phyloP scores from a whole-genome alignment of 2,329 filamentous ascomycete genomes.

The Lasiodiplodia theobromae region DNA sequence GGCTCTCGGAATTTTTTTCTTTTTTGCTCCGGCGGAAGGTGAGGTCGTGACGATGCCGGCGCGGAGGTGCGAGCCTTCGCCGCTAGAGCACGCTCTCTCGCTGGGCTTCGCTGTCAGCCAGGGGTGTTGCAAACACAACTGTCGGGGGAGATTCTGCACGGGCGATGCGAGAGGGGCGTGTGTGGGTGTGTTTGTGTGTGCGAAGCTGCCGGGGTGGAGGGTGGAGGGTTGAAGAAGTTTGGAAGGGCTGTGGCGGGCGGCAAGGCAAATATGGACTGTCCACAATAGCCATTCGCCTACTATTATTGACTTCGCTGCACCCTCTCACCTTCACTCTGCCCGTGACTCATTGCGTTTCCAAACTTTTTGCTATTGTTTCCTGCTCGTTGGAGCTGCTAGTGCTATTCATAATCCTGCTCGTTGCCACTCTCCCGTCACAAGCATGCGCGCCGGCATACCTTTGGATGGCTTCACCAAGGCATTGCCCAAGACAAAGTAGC shows the following conservation, averaged over 20 bases:
- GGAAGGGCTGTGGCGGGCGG: constrained; percentile 4
- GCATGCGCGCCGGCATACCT: constrained; percentile 10
- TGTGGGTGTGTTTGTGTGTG: background rate
- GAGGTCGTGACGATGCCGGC: background rate
- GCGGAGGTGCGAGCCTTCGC: constrained; percentile 9
- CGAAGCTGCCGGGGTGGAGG: background rate
- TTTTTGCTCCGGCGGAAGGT: background rate
- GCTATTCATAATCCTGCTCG: constrained; percentile 22
- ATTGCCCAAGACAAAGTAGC: background rate
- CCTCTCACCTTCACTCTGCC: background rate
- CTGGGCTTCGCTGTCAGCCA: background rate
- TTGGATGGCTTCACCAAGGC: background rate
- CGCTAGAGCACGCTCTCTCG: constrained; percentile 5
- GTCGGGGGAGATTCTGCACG: background rate
- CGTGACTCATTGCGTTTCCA: background rate
- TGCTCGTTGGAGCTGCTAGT: constrained; percentile 15
- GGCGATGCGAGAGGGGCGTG: background rate
- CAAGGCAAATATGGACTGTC: constrained; percentile 9
- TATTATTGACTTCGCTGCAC: constrained; percentile 20
- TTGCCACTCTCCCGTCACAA: constrained; percentile 4
- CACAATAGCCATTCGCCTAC: constrained; percentile 11
- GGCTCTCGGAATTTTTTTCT: background rate
- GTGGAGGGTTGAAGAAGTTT: constrained; percentile 13
- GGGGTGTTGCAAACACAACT: background rate
- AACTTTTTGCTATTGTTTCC: constrained; percentile 28